These are phyloP conservation scores for Solanum ahanhuiri DNA, from an alignment of 257 asterid species.

Conservation along the genomic window DNA sequence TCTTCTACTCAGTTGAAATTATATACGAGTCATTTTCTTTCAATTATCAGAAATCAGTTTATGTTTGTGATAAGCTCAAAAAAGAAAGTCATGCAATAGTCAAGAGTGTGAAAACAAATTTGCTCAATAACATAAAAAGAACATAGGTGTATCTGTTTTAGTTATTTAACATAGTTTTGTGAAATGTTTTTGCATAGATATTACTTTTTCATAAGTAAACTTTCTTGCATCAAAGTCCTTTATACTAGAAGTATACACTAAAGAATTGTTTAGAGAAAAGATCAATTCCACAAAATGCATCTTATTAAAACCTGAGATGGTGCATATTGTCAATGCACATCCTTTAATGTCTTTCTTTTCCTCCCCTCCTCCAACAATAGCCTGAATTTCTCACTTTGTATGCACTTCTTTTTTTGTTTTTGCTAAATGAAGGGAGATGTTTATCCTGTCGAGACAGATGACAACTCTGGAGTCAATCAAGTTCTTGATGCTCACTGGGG, in stretches of 20 bases:
- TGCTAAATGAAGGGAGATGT: constrained; percentile 77
- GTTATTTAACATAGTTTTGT: background rate
- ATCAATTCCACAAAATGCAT: background rate
- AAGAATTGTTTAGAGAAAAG: background rate
- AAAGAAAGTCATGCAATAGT: background rate
- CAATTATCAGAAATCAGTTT: background rate
- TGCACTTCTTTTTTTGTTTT: constrained; percentile 13
- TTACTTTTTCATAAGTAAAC: background rate
- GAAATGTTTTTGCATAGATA: background rate
- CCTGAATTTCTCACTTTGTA: background rate
- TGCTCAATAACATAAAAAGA: background rate
- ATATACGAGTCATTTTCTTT: background rate
- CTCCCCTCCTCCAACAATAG: background rate
- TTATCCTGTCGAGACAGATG: constrained; percentile 74
- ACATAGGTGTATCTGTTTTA: background rate
- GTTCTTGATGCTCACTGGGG: constrained; percentile 99
- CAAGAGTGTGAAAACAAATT: background rate
- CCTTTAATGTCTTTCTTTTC: background rate
- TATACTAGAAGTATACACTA: background rate
- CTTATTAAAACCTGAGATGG: background rate
- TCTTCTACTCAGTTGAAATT: background rate
- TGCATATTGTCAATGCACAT: background rate
- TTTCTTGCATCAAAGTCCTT: background rate
- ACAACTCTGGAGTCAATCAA: constrained; percentile 42
- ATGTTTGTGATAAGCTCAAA: background rate